Base-by-base conservation (phyloP, 345 rosid species). In the Eucalyptus melliodora region DNA sequence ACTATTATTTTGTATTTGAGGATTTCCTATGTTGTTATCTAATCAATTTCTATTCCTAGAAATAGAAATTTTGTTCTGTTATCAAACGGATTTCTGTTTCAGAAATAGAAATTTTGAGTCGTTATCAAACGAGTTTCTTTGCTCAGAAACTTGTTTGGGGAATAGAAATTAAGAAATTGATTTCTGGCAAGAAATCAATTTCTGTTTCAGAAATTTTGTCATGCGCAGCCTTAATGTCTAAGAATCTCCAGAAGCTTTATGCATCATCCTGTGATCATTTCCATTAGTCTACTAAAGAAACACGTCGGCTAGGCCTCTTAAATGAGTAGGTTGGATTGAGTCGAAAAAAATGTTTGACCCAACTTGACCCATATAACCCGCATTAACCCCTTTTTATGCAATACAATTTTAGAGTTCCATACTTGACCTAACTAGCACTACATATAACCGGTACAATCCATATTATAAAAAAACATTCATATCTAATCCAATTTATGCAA, bases 231-330 rank as follows among this genome's bases (percentile, higher is more conserved):
- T 42, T 34, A 69, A 69, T 34, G 14, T 9, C 81, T 69, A 34
- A 69, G 9, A 16, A 69, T 69, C 44, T 69, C 42, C 13, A 19
- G 37, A 69, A 69, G 81, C 81, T 34, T 50, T 17, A 31, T n/a
- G 77, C 37, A 15, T n/a, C 77, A 7, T 37, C 34, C 31, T 30
- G 9, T 23, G 69, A 14, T 62, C 34, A 62, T 62, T 13, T 62
- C 17, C 77, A 65, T 65, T n/a, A 34, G 21, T n/a, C 21, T n/a
- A n/a, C 40, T 1, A 15, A 62, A 15, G 21, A n/a, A n/a, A n/a
- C 31, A 15, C 3, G 5, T 16, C 0, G 1, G 16, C 10, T n/a
- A n/a, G 19, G 5, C 77, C 21, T 4, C 2, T 69, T 17, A 34
- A 69, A 69, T 69, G 5, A 3, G 24, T 34, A 11, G 12, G 12